Evolutionary conservation across 1,284 basidiomycete species (phyloP).

Genomic region (Microbotryum intermedium): DNA sequence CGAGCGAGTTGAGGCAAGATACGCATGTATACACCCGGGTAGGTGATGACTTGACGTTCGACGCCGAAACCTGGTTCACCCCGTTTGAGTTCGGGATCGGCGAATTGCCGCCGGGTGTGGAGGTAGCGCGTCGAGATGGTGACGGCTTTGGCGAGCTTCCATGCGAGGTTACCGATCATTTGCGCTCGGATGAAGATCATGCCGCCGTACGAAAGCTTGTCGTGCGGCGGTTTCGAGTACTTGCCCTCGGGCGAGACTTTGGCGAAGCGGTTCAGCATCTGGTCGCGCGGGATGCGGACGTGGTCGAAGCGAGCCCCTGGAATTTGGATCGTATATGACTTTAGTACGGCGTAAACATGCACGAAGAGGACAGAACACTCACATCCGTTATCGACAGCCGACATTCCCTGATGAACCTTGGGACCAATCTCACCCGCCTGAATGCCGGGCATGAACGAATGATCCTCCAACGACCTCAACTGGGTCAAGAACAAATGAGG

Average conservation of each 20-base stretch:
- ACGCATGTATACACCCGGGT: slow-evolving; percentile 61
- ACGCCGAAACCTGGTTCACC: slow-evolving; percentile 43
- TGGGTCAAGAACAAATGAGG: slow-evolving; percentile 71
- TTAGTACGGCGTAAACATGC: slow-evolving; percentile 3
- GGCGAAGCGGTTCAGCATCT: slow-evolving; percentile 70
- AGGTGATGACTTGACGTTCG: slow-evolving; percentile 58
- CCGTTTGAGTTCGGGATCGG: slow-evolving; percentile 26
- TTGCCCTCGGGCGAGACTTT: slow-evolving; percentile 57
- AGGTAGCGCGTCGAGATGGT: slow-evolving; percentile 67
- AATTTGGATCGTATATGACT: not conserved
- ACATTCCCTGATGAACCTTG: slow-evolving; percentile 52
- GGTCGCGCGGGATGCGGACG: slow-evolving; percentile 60
- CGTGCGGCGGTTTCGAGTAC: slow-evolving; percentile 61
- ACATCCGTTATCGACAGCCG: slow-evolving; percentile 60
- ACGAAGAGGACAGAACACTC: slow-evolving; percentile 34
- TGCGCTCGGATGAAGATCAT: slow-evolving; percentile 40
- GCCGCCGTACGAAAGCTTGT: slow-evolving; percentile 67
- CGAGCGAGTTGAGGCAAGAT: slow-evolving; percentile 60
- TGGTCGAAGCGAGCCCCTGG: slow-evolving; percentile 50
- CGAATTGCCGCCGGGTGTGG: slow-evolving; percentile 58
- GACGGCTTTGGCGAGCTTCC: slow-evolving; percentile 52
- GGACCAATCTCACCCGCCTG: slow-evolving; percentile 68
- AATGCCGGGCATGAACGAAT: slow-evolving; percentile 56
- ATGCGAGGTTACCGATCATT: slow-evolving; percentile 55
- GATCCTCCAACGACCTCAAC: slow-evolving; percentile 54